phyloP scores from a whole-genome alignment of 2,329 filamentous ascomycete genomes.

The Didymella lethalis region DNA sequence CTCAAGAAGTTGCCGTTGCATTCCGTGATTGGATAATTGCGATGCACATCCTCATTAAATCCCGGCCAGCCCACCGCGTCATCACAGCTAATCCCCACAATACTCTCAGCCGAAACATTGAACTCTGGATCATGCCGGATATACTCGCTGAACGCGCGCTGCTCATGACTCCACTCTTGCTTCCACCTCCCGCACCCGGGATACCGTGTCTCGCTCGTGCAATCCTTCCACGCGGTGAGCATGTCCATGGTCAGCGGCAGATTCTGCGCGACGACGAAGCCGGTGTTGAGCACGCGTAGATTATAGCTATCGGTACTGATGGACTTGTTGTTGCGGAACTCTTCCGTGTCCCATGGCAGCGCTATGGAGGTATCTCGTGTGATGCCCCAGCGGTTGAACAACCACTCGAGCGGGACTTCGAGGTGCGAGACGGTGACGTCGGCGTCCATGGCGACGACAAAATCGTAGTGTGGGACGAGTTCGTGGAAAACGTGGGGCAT shows the following conservation, averaged over 20 bases:
- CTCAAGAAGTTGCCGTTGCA: constrained; percentile 43
- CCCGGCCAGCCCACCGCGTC: constrained; percentile 48
- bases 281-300: constrained; percentile 50
- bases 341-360: constrained; percentile 35
- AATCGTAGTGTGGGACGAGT: constrained; percentile 52
- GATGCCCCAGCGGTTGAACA: constrained; percentile 58
- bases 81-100: constrained; percentile 45
- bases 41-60: constrained; percentile 25
- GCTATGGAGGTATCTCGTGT: constrained; percentile 51
- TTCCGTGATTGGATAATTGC: constrained; percentile 26
- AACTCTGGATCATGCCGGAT: constrained; percentile 46
- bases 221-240: constrained; percentile 44
- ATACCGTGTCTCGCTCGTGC: constrained; percentile 38
- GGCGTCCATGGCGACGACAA: constrained; percentile 57
- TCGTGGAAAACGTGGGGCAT: constrained; percentile 54
- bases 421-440: constrained; percentile 55
- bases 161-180: constrained; percentile 42
- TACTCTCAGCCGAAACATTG: constrained; percentile 28
- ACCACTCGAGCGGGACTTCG: constrained; percentile 58
- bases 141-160: constrained; percentile 47
- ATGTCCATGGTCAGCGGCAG: constrained; percentile 36
- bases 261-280: constrained; percentile 52
- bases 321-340: constrained; percentile 47
- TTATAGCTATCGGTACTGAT: constrained; percentile 45
- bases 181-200: constrained; percentile 41